Evolutionary conservation across 805 yeast genomes (phyloP), one percentile per base, ranked within the genome.

Genomic region (Nakazawaea ishiwadae): DNA sequence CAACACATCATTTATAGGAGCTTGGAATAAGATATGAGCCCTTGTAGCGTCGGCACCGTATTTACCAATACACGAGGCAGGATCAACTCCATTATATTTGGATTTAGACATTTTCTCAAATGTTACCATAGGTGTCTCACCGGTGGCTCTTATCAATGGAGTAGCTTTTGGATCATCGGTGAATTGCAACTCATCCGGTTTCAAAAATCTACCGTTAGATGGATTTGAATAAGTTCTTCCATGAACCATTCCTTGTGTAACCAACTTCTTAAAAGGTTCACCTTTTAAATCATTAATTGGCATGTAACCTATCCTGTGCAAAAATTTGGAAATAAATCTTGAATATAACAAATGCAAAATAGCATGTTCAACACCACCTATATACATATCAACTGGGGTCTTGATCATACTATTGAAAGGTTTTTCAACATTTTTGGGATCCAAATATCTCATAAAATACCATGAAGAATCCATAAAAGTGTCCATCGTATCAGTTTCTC

Each of bases 401-500:
- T 21, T 33, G 15, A 37, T 37, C 9, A 69, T 69, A 44, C 58
- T 61, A 21, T 54, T 63, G 53, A 91, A 88, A 1, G 87, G 84
- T 31, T 55, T 48, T 0, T 51, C 36, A 0, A 52, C 46, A 58
- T 93, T 91, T 24, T 77, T 63, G 0, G 95, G 68, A 57, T 93
- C 98, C 2, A 81, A 62, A 52, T 77, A 90, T 45, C 99, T 73
- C 65, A 93, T 81, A 59, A 75, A 86, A 60, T 93, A 93, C 99
- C 99, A 93, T 3, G 97, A 89, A 14, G 96, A 85, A 62, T 93
- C 99, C 79, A 93, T 91, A 55, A 93, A 93, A 0, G 99, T 93
- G 56, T 93, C 99, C 99, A 93, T 91, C 0, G 99, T 93, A 55
- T 93, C 99, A 0, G 98, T 87, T 49, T 93, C 99, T 52, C 99